Base-by-base conservation (phyloP, 2,329 filamentous ascomycete genomes). In the Fusarium avenaceum region DNA sequence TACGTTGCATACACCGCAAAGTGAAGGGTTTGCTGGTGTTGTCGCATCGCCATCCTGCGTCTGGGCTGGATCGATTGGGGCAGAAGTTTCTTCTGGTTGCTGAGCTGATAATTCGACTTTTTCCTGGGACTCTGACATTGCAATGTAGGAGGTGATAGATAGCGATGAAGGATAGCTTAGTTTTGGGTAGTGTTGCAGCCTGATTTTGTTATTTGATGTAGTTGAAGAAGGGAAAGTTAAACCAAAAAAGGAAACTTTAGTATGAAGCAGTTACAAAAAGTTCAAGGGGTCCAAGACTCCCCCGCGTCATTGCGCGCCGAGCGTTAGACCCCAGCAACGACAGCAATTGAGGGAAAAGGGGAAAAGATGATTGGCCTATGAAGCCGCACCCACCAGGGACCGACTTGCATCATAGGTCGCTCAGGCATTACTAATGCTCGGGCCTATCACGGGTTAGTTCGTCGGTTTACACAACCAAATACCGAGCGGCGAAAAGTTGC, bases 1-100 rank as follows among this genome's bases (percentile, higher is more conserved):
- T 33, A 76, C 72, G 28, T 83, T 75, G 74, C 88, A 90, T 32
- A 89, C 79, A 7, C 83, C 82, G 69, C 88, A 90, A 3, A 75
- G 65, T 19, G 71, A 69, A 42, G 69, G 48, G 13, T 66, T 62
- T 24, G 61, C 51, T 33, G 59, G 44, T 32, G 49, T 38, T 38
- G 46, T 22, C 40, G 57, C 45, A 32, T 40, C 49, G 30, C 47
- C 51, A 24, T 51, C 40, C 26, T 44, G 47, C 22, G 40, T 40
- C 32, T 40, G 48, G 58, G 33, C 32, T 54, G 50, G 46, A 11
- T 38, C 35, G 7, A 35, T 44, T 53, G 51, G 30, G 15, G 15
- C 40, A 39, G 51, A 20, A 43, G 55, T 43, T 40, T 61, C 44
- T 42, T 47, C 44, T 40, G 43, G 19, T 30, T 39, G 47, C n/a